A percentile compares a stretch with the other conserved stretches of the same genome.
phyloP scores from a whole-genome alignment of 768 basidiomycete species.

The Suillus occidentalis region DNA sequence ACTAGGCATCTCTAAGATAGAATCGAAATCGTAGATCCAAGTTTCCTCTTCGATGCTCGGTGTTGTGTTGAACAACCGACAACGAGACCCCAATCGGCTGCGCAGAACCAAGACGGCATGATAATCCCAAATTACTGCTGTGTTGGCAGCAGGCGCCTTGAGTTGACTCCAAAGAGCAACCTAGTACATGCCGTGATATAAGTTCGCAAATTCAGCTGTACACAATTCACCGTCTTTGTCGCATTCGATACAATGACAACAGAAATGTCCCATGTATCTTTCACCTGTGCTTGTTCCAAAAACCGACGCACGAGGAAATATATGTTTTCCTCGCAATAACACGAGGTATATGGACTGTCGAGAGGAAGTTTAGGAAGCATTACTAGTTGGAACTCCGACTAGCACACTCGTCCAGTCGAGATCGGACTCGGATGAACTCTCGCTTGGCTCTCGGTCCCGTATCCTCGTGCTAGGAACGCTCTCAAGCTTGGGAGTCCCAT shows the following conservation, averaged over 20 bases:
- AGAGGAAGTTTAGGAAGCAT: conserved; percentile 19
- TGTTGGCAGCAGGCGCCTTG: conserved; percentile 32
- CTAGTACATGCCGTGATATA: conserved; percentile 33
- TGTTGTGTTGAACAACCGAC: conserved; percentile 4
- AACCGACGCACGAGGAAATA: conserved; percentile 57
- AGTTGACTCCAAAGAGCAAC: conserved; percentile 68
- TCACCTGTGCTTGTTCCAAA: conserved; percentile 26
- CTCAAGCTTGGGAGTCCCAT: background rate
- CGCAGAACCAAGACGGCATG: conserved; percentile 64
- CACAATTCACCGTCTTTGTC: conserved; percentile 48
- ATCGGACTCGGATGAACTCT: background rate
- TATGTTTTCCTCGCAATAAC: conserved; percentile 75
- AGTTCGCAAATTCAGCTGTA: background rate
- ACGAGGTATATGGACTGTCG: conserved; percentile 51
- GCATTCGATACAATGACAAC: conserved; percentile 68
- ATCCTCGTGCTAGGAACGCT: background rate
- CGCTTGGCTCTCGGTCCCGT: background rate
- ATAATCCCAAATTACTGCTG: conserved; percentile 70
- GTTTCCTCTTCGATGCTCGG: conserved; percentile 19
- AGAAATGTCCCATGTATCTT: conserved; percentile 47
- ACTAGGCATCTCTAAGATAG: conserved; percentile 50
- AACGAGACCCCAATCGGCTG: conserved; percentile 21
- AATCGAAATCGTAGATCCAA: conserved; percentile 77
- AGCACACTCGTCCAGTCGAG: background rate
- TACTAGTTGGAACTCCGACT: conserved; percentile 24